These are phyloP conservation scores for Colletotrichum sp. DNA, from an alignment of 2,329 filamentous ascomycete species.

Conservation along the genomic window DNA sequence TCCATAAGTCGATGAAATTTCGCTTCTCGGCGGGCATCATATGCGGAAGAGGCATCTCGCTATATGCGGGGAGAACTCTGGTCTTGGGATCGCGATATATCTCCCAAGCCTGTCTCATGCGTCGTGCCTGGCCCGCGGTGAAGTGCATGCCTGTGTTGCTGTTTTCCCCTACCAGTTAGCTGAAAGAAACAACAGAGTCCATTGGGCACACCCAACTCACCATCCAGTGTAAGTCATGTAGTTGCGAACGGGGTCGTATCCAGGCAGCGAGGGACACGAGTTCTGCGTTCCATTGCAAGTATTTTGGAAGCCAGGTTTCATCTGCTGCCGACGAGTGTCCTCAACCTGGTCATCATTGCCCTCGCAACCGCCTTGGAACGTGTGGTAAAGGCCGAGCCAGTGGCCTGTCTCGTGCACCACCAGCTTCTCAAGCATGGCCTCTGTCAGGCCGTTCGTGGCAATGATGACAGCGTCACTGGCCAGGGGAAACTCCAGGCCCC, in stretches of 20 bases:
- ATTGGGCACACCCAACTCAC: not conserved
- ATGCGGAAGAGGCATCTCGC: not conserved
- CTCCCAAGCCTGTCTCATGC: not conserved
- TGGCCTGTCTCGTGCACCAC: not conserved
- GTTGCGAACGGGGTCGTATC: not conserved
- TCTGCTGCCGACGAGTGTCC: not conserved
- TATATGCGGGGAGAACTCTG: not conserved
- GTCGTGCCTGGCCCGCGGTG: not conserved
- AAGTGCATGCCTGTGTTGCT: not conserved
- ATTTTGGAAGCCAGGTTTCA: not conserved
- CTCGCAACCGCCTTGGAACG: not conserved
- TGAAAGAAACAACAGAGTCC: not conserved
- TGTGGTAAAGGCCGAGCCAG: not conserved
- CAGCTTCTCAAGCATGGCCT: not conserved
- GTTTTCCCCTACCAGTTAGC: not conserved
- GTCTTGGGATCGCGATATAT: not conserved
- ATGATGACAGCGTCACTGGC: not conserved
- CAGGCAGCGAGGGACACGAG: not conserved
- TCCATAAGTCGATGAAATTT: not conserved
- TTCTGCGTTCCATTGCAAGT: not conserved
- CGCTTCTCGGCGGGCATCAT: not conserved
- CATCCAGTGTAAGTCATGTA: not conserved
- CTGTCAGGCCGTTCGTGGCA: not conserved
- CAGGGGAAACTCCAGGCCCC: not conserved
- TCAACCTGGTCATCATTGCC: not conserved